Base-by-base conservation (phyloP, 768 basidiomycete species). In the Kwoniella europaea region DNA sequence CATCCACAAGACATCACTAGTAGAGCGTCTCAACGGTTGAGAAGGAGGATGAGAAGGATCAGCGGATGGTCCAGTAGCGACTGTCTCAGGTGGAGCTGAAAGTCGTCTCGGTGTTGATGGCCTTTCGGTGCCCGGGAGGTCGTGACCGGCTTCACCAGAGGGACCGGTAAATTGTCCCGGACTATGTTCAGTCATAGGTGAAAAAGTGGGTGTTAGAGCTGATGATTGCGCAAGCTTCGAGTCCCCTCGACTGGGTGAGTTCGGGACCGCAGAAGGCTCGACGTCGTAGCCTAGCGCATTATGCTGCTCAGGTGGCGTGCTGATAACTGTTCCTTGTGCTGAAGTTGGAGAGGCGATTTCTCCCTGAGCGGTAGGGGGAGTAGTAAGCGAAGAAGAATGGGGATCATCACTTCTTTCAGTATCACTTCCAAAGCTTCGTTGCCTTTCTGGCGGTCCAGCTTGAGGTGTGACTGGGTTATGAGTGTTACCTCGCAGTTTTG, bases 381-480 rank as follows among this genome's bases (percentile, higher is more conserved):
- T 18, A n/a, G n/a, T 22, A 20, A 10, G 54, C 35, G 35, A 35
- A 35, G 35, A 35, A 35, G 35, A 35, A 55, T 20, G 46, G 18
- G 46, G 46, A 55, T 20, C 29, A 60, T 60, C 58, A 24, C 58
- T 35, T 60, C 58, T 12, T 27, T 60, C 58, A 29, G 6, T 60
- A 16, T 60, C 58, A 35, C 24, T 60, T 29, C 18, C 58, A 4
- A 42, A 35, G 7, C 41, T 16, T 60, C 58, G 12, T 3, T 0
- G 58, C 20, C 54, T 55, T 18, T 55, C 54, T n/a, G 54, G 54
- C n/a, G 54, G 20, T 20, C 10, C 10, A n/a, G 54, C 10, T 55
- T n/a, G 24, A 10, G 54, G 54, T 1, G 10, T n/a, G 9, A 12
- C 10, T n/a, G 1, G 54, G 16, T 12, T 24, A 12, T 18, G n/a